phyloP scores from a whole-genome alignment of 257 asterid species.

The Haberlea rhodopensis region DNA sequence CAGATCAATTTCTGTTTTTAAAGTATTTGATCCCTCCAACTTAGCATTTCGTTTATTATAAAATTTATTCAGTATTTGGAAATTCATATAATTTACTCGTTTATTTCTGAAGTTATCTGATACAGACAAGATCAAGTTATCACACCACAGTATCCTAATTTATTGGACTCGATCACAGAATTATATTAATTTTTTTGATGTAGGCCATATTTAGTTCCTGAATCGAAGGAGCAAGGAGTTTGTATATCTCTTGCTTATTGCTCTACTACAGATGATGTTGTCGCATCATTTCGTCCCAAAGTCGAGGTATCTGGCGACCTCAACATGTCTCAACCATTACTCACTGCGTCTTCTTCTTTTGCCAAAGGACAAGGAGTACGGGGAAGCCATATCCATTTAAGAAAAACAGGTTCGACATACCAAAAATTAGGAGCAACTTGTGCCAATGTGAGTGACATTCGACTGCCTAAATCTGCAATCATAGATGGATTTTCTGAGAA shows the following conservation, averaged over 20 bases:
- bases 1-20: not conserved
- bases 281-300: slow-evolving; percentile 91
- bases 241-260: slow-evolving; percentile 84
- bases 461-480: slow-evolving; percentile 71
- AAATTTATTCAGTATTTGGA: slow-evolving; percentile 5
- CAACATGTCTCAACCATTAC: slow-evolving; percentile 46
- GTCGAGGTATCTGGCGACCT: slow-evolving; percentile 37
- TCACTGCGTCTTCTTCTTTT: slow-evolving; percentile 36
- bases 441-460: slow-evolving; percentile 55
- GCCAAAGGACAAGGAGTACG: slow-evolving; percentile 37
- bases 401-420: slow-evolving; percentile 44
- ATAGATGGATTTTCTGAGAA: slow-evolving; percentile 43
- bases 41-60: not conserved
- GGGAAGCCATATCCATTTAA: slow-evolving; percentile 68
- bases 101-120: not conserved
- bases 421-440: slow-evolving; percentile 48
- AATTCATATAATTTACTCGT: not conserved
- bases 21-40: not conserved
- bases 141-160: not conserved
- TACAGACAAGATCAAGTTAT: slow-evolving; percentile 5
- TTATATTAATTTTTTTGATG: slow-evolving; percentile 20
- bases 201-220: slow-evolving; percentile 68
- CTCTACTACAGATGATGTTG: slow-evolving; percentile 49
- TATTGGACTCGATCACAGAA: slow-evolving; percentile 1
- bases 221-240: slow-evolving; percentile 73